A percentile compares a stretch with the other conserved stretches of the same genome.
phyloP scores from a whole-genome alignment of 768 basidiomycete genomes.

The Boletus bicolor region DNA sequence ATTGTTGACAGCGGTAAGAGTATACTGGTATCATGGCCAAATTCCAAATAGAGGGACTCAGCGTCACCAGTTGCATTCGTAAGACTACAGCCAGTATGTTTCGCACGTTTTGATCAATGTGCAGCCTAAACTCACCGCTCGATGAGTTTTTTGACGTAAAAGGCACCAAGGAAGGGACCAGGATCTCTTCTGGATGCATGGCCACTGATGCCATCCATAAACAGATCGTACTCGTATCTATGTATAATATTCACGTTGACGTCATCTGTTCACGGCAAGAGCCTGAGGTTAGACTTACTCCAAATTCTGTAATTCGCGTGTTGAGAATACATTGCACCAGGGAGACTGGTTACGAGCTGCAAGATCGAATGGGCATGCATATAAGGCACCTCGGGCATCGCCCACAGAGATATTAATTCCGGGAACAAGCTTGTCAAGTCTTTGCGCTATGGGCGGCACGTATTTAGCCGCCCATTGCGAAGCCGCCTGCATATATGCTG shows the following conservation, averaged over 20 bases:
- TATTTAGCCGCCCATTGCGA: slow-evolving; percentile 35
- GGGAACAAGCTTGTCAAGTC: slow-evolving; percentile 34
- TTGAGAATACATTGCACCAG: slow-evolving; percentile 39
- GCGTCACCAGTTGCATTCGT: slow-evolving; percentile 35
- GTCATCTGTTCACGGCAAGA: not conserved
- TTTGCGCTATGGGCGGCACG: slow-evolving; percentile 34
- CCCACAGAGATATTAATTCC: slow-evolving; percentile 32
- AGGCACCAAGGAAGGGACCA: slow-evolving; percentile 37
- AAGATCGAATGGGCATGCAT: slow-evolving; percentile 41
- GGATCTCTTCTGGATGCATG: slow-evolving; percentile 30
- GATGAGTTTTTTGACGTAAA: slow-evolving; percentile 39
- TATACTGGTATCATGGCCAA: slow-evolving; percentile 42
- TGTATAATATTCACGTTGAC: not conserved
- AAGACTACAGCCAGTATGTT: slow-evolving; percentile 22
- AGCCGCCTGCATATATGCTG: slow-evolving; percentile 9
- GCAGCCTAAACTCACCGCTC: slow-evolving; percentile 29
- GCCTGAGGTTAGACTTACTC: slow-evolving; percentile 28
- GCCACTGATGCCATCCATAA: slow-evolving; percentile 38
- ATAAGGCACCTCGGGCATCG: slow-evolving; percentile 40
- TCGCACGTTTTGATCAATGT: not conserved
- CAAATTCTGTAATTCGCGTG: slow-evolving; percentile 33
- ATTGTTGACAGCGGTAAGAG: slow-evolving; percentile 38
- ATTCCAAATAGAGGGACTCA: slow-evolving; percentile 37
- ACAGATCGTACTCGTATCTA: slow-evolving; percentile 40
- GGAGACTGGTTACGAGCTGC: slow-evolving; percentile 36